Evolutionary conservation across 306 rosid species (phyloP).

Genomic region (Cucurbita ficifolia): DNA sequence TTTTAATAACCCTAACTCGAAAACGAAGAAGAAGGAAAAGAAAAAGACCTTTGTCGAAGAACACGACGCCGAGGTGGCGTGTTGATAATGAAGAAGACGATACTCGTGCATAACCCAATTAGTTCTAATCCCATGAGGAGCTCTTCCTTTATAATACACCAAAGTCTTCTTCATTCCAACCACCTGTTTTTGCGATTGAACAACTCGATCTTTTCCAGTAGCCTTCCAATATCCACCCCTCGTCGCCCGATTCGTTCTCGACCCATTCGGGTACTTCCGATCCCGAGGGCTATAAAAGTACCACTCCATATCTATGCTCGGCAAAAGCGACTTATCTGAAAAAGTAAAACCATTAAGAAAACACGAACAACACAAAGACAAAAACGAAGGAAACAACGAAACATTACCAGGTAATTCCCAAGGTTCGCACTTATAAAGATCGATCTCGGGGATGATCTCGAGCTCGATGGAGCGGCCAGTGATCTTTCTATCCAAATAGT

Average conservation of each 20-base stretch:
- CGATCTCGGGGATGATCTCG: slow-evolving; percentile 86
- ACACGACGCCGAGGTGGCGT: slow-evolving; percentile 21
- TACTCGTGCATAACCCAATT: slow-evolving; percentile 98
- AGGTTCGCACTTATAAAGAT: slow-evolving; percentile 91
- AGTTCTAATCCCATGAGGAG: slow-evolving; percentile 86
- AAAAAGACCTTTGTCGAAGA: slow-evolving; percentile 57
- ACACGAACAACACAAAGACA: background rate
- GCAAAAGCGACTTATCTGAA: slow-evolving; percentile 66
- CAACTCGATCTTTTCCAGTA: slow-evolving; percentile 76
- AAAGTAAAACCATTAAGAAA: background rate
- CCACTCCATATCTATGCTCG: slow-evolving; percentile 97
- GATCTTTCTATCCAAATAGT: slow-evolving; percentile 72
- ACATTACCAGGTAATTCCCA: slow-evolving; percentile 92
- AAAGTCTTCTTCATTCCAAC: slow-evolving; percentile 93
- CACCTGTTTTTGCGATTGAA: slow-evolving; percentile 40
- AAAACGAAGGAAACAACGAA: background rate
- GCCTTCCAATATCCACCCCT: slow-evolving; percentile 93
- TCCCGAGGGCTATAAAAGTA: slow-evolving; percentile 87
- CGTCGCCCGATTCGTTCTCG: slow-evolving; percentile 86
- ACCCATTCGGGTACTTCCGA: slow-evolving; percentile 94
- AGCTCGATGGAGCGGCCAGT: slow-evolving; percentile 85
- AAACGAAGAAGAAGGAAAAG: background rate
- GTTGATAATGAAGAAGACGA: slow-evolving; percentile 31
- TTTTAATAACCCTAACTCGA: background rate
- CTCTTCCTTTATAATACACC: slow-evolving; percentile 84